Conservation (phyloP, 805 yeast species). For the Wickerhamiella slavikovae region DNA sequence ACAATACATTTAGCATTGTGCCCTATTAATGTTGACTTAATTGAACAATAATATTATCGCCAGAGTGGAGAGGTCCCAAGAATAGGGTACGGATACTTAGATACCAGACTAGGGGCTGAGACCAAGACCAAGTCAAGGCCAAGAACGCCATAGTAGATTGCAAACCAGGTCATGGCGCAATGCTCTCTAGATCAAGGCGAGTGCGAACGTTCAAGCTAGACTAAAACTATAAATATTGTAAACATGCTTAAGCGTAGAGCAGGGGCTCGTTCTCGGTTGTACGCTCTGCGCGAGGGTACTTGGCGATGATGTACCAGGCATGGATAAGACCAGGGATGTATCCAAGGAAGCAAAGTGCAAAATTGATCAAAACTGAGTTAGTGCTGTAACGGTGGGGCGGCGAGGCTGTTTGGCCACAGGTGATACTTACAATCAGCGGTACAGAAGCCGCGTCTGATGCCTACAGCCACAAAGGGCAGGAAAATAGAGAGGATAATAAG, state of each 20-base stretch:
- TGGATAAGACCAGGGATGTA: slow-evolving; percentile 63
- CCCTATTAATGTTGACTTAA: too few species aligned
- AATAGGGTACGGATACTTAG: too few species aligned
- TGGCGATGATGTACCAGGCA: slow-evolving; percentile 56
- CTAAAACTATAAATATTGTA: too few species aligned
- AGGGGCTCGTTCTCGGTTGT: slow-evolving; percentile 2
- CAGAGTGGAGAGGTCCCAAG: too few species aligned
- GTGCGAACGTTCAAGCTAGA: too few species aligned
- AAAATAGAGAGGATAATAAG: slow-evolving; percentile 48
- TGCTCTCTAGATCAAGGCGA: too few species aligned
- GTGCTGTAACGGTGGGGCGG: neutral
- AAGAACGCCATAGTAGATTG: too few species aligned
- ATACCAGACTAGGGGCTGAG: too few species aligned
- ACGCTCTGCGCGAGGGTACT: slow-evolving; percentile 28
- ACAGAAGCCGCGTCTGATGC: slow-evolving; percentile 49
- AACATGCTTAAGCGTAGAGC: neutral
- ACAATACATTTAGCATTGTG: slow-evolving; percentile 20
- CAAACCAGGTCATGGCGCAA: too few species aligned
- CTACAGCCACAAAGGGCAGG: slow-evolving; percentile 65
- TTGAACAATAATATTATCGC: too few species aligned
- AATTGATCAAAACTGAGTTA: slow-evolving; percentile 29
- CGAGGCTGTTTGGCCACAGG: neutral
- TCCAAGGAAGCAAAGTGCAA: slow-evolving; percentile 50
- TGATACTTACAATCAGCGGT: slow-evolving; percentile 32
- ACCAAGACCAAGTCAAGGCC: too few species aligned